phyloP scores from a whole-genome alignment of 1,284 basidiomycete species.

The Fomitopsis palustris region DNA sequence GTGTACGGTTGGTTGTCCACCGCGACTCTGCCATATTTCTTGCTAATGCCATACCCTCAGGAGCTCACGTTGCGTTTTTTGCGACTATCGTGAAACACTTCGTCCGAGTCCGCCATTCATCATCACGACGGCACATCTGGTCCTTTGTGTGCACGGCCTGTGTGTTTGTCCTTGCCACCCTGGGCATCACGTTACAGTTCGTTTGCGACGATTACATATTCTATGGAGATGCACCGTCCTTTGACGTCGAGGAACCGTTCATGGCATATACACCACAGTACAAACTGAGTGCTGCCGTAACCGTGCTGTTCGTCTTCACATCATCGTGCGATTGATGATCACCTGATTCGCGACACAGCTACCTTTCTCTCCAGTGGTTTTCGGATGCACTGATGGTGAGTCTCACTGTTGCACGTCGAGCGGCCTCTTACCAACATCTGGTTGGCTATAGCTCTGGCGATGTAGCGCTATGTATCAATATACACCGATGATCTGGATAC shows the following conservation, averaged over 20 bases:
- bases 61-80: conserved; percentile 20
- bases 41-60: conserved; percentile 8
- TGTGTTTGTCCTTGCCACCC: conserved; percentile 22
- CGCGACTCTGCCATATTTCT: neutral
- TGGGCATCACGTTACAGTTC: conserved; percentile 21
- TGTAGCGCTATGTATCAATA: conserved; percentile 10
- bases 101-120: neutral
- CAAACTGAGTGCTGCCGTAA: conserved; percentile 19
- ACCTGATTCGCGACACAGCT: conserved; percentile 17
- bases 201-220: conserved; percentile 22
- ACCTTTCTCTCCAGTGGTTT: conserved; percentile 31
- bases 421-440: neutral
- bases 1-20: conserved; percentile 20
- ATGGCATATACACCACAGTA: conserved; percentile 7
- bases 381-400: conserved; percentile 31
- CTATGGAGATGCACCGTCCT: conserved; percentile 12
- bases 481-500: neutral
- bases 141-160: conserved; percentile 14
- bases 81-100: conserved; percentile 6
- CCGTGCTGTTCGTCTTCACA: conserved; percentile 22
- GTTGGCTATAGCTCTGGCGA: conserved; percentile 19
- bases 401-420: neutral
- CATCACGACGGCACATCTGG: conserved; percentile 5
- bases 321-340: neutral
- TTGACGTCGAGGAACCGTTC: neutral